Base-by-base conservation (phyloP, 164 flowering plant species). In the Vitis amurensis region DNA sequence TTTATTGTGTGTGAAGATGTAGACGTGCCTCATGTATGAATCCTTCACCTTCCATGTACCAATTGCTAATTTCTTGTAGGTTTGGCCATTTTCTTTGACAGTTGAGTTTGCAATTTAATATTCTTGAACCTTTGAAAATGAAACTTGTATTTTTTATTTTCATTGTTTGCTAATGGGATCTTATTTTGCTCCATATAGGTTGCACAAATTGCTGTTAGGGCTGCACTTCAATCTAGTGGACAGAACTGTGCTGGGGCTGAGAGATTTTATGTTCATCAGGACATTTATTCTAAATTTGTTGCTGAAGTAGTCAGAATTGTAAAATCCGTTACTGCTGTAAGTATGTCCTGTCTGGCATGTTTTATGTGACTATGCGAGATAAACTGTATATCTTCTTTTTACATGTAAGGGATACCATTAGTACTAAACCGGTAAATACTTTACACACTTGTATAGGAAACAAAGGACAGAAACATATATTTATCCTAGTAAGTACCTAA, bases 181-280 rank as follows among this genome's bases (percentile, higher is more conserved):
- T n/a, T 52, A 16, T 9, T 53, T 31, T 53, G 50, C 29, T 59
- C 49, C 23, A 59, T 77, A 52, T 73, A 94, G 99, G 97, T 92
- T 77, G 96, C 97, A 63, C 97, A 92, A 80, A 77, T 95, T 80
- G 99, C 99, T 78, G 97, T 83, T 68, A 84, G 99, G 75, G 99
- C 87, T 77, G 90, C 80, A 68, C 96, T 95, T 66, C 98, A 92
- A 78, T 95, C 99, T 75, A 93, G 99, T 81, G 99, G 99, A 61
- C 99, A 95, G 72, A 95, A 95, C 53, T 95, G 99, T 82, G 97
- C 99, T 73, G 99, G 99, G 53, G 99, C 99, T 65, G 99, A 95
- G 83, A 87, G 99, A 79, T 95, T 91, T 75, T 94, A 94, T 85
- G 98, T 95, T 78, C 99, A 92, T 55, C 82, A 75, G 62, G 89